A percentile compares a stretch with the other conserved stretches of the same genome.
Evolutionary conservation across 257 asterid genomes (phyloP).

Genomic region (Henckelia pumila): DNA sequence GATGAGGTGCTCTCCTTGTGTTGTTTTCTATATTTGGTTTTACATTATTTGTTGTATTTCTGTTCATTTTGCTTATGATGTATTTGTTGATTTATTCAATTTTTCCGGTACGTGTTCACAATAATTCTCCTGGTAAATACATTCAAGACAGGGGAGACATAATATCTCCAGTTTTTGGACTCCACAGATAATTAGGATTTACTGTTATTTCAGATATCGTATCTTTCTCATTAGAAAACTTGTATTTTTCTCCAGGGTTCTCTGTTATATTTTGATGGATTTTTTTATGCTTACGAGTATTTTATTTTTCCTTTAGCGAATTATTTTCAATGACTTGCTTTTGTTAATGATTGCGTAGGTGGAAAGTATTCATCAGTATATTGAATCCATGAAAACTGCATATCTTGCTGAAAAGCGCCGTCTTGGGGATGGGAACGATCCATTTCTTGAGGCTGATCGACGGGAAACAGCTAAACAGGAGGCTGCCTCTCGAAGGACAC

Average conservation of each 20-base stretch:
- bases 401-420: constrained; percentile 88
- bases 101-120: neutral
- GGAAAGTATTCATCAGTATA: constrained; percentile 89
- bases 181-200: neutral
- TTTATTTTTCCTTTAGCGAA: neutral
- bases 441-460: constrained; percentile 95
- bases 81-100: neutral
- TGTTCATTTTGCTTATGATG: constrained; percentile 5
- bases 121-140: neutral
- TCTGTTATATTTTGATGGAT: neutral
- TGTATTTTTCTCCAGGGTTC: neutral
- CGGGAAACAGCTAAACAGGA: constrained; percentile 90
- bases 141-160: constrained; percentile 13
- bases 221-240: neutral
- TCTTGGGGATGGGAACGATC: constrained; percentile 73
- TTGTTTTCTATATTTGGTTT: neutral
- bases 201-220: neutral
- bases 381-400: constrained; percentile 94
- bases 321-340: constrained; percentile 10
- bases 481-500: constrained; percentile 96
- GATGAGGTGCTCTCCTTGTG: constrained; percentile 5
- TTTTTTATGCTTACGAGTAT: neutral
- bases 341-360: constrained; percentile 43
- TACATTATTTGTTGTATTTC: constrained; percentile 10
- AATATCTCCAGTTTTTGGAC: constrained; percentile 1